Base-by-base conservation (phyloP, 805 yeast species). In the Saturnispora ahearnii region DNA sequence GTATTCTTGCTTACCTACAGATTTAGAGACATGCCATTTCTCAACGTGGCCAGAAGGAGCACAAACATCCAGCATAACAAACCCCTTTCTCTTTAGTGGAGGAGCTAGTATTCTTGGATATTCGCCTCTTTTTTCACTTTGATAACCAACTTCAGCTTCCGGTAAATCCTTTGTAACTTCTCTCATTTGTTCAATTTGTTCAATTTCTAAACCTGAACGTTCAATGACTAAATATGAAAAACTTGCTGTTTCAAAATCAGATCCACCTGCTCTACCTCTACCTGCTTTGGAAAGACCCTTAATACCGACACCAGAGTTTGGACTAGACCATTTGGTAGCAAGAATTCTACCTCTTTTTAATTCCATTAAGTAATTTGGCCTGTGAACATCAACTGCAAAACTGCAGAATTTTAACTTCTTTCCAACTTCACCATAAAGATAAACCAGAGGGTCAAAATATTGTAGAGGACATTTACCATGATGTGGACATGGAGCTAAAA, bases 401-500 rank as follows among this genome's bases (percentile, higher is more conserved):
- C 84, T 78, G 62, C 97, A 88, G 73, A 89, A 87, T 49, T 76
- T 77, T 46, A 85, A 69, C 51, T 79, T 73, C 54, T 74, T 75
- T 41, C 87, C 87, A 24, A 75, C 64, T 32, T 73, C 71, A 13
- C 70, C 67, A 41, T 72, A 74, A 37, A 71, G 70, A 61, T 82
- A 86, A 59, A 74, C 79, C 33, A 77, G 77, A 2, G 95, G 87
- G 45, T 84, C 84, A 12, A 84, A 82, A 31, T 80, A 73, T 64
- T 90, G 97, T 49, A 91, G 68, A 0, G 98, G 97, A 60, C 97
- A 90, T 55, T 72, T 75, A 11, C 82, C 78, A 59, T 88, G 96
- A 62, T 93, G 97, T 0, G 91, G 67, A 61, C 97, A 93, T 3
- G 99, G 99, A 0, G 96, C 96, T 18, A 91, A 61, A 8, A 91